Evolutionary conservation across 2,329 filamentous ascomycete species (phyloP).

Genomic region (Ophiostoma triangulosporum): DNA sequence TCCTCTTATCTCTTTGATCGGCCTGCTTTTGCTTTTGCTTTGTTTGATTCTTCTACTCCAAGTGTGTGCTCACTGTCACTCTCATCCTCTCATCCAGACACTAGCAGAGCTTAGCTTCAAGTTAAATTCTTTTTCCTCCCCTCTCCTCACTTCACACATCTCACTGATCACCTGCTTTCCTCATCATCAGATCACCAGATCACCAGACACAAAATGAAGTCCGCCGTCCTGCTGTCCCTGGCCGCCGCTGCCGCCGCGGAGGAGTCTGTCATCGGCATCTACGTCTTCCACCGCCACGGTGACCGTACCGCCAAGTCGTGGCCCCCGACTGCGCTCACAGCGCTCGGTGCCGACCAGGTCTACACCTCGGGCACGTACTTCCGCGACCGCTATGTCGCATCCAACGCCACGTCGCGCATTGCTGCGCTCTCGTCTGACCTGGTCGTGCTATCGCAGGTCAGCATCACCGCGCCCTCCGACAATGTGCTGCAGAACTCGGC

Average conservation of each 20-base stretch:
- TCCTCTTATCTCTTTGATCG: background rate
- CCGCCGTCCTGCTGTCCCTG: conserved; percentile 5
- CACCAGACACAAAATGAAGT: background rate
- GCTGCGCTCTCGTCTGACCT: conserved; percentile 50
- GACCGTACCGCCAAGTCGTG: conserved; percentile 72
- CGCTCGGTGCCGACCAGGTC: conserved; percentile 66
- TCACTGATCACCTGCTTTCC: too few species aligned
- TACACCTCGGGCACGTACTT: conserved; percentile 62
- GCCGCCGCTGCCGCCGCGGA: conserved; percentile 16
- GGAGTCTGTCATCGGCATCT: conserved; percentile 67
- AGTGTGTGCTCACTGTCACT: background rate
- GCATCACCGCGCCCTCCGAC: conserved; percentile 58
- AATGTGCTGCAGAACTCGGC: conserved; percentile 70
- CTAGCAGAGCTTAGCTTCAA: background rate
- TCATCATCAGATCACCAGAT: too few species aligned
- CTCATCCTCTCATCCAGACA: background rate
- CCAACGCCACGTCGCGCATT: conserved; percentile 46
- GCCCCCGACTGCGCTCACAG: conserved; percentile 58
- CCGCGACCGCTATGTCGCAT: conserved; percentile 58
- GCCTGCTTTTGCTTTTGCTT: background rate
- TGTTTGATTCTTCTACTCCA: background rate
- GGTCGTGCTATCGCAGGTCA: conserved; percentile 57
- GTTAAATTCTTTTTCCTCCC: background rate
- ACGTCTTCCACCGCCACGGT: conserved; percentile 82
- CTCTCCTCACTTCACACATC: background rate